phyloP scores from a whole-genome alignment of 2,329 filamentous ascomycete genomes.

The Exserohilum turcica region DNA sequence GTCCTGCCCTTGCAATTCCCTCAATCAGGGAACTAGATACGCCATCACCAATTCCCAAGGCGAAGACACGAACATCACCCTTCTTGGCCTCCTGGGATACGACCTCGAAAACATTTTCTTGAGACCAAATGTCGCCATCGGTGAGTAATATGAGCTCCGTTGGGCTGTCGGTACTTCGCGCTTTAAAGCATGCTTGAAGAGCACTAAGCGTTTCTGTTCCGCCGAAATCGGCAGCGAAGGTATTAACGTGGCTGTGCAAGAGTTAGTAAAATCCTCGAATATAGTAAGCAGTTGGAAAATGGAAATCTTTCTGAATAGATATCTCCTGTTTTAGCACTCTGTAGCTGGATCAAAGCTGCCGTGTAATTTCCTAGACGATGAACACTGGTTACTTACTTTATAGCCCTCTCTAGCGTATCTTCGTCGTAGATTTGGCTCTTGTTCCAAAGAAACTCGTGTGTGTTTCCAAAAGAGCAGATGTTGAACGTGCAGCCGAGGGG shows the following conservation, averaged over 20 bases:
- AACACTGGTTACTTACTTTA: background rate
- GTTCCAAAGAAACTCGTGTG: slow-evolving; percentile 1
- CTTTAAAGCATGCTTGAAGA: slow-evolving; percentile 2
- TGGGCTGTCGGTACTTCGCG: background rate
- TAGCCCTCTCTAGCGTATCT: background rate
- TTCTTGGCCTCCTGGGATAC: background rate
- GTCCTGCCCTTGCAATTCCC: slow-evolving; percentile 9
- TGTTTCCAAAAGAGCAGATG: slow-evolving; percentile 7
- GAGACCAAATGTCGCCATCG: slow-evolving; percentile 9
- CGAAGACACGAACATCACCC: slow-evolving; percentile 7
- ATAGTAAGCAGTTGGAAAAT: background rate
- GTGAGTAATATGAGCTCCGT: slow-evolving; percentile 11
- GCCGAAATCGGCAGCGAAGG: slow-evolving; percentile 1
- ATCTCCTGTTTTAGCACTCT: background rate
- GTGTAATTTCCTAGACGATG: background rate
- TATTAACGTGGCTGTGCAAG: background rate
- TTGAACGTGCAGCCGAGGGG: slow-evolving; percentile 12
- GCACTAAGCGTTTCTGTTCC: slow-evolving; percentile 4
- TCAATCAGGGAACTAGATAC: slow-evolving; percentile 9
- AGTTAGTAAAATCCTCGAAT: background rate
- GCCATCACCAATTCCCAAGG: slow-evolving; percentile 5
- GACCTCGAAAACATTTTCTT: slow-evolving; percentile 2
- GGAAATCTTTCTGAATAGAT: background rate
- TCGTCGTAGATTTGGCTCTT: slow-evolving; percentile 1
- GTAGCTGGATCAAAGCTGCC: background rate